Evolutionary conservation across 2,329 filamentous ascomycete species (phyloP).

Genomic region (Pyrenochaeta sp.): DNA sequence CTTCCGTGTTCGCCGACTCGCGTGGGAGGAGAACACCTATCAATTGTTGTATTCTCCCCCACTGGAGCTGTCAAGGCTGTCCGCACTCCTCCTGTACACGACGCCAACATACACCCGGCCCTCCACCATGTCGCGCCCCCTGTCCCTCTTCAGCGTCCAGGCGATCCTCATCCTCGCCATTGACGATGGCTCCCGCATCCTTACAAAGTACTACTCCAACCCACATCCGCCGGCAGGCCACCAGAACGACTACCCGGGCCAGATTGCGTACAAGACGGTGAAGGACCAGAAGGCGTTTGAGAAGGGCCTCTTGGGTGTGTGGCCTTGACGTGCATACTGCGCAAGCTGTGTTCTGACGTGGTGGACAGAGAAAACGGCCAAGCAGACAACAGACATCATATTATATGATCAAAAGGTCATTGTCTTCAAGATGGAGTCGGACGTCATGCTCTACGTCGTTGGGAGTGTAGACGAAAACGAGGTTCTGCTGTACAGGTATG

Average conservation of each 20-base stretch:
- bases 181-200: slow-evolving; percentile 90
- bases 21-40: slow-evolving; percentile 43
- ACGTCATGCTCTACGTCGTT: slow-evolving; percentile 96
- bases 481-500: slow-evolving; percentile 82
- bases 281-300: slow-evolving; percentile 98
- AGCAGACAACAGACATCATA: slow-evolving; percentile 95
- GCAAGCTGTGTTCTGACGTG: slow-evolving; percentile 22
- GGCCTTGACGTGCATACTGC: slow-evolving; percentile 79
- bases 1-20: slow-evolving; percentile 36
- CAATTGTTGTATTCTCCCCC: slow-evolving; percentile 32
- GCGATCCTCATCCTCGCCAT: slow-evolving; percentile 65
- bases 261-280: slow-evolving; percentile 83
- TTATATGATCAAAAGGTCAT: slow-evolving; percentile 97
- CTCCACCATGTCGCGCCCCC: slow-evolving; percentile 58
- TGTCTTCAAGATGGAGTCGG: slow-evolving; percentile 97
- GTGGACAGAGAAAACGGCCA: slow-evolving; percentile 80
- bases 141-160: slow-evolving; percentile 64
- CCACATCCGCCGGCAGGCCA: slow-evolving; percentile 72
- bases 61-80: slow-evolving; percentile 14
- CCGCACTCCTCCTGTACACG: slow-evolving; percentile 12
- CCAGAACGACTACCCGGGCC: slow-evolving; percentile 66
- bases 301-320: slow-evolving; percentile 77
- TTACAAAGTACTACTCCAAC: slow-evolving; percentile 89
- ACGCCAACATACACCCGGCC: slow-evolving; percentile 1
- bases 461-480: slow-evolving; percentile 93